Conservation (phyloP, 345 rosid genomes). For the Populus simonii region DNA sequence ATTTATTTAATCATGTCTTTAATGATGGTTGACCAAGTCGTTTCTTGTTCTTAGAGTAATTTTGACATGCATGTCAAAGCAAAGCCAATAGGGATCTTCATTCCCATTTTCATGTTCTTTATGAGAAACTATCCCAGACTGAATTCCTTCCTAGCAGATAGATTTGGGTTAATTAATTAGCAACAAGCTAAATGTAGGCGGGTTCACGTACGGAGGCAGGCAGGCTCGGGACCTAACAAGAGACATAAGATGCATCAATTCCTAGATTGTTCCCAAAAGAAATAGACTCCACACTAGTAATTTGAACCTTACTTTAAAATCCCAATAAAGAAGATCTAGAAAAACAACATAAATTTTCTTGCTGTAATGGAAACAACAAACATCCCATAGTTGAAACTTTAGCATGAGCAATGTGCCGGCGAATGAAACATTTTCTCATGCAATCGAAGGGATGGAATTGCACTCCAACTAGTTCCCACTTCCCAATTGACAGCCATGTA, state of each 20-base stretch:
- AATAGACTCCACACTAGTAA: neutral
- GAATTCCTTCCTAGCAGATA: neutral
- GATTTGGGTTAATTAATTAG: neutral
- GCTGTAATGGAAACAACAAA: neutral
- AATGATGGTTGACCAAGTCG: neutral
- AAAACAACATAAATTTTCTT: neutral
- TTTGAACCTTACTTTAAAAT: neutral
- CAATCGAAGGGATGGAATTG: neutral
- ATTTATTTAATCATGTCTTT: neutral
- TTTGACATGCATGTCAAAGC: neutral
- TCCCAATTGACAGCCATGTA: neutral
- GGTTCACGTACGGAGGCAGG: neutral
- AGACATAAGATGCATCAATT: slow-evolving; percentile 6
- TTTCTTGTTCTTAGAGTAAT: neutral
- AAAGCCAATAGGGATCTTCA: neutral
- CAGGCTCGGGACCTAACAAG: neutral
- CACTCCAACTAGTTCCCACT: slow-evolving; percentile 4
- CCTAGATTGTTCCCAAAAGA: slow-evolving; percentile 9
- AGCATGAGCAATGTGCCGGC: neutral
- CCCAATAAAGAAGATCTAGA: neutral
- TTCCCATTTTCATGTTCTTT: neutral
- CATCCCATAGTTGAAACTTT: slow-evolving; percentile 1
- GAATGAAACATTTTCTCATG: neutral
- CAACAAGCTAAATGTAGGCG: neutral
- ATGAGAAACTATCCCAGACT: no score